Conservation (phyloP, 1,284 basidiomycete genomes). For the Puccinia hordei region DNA sequence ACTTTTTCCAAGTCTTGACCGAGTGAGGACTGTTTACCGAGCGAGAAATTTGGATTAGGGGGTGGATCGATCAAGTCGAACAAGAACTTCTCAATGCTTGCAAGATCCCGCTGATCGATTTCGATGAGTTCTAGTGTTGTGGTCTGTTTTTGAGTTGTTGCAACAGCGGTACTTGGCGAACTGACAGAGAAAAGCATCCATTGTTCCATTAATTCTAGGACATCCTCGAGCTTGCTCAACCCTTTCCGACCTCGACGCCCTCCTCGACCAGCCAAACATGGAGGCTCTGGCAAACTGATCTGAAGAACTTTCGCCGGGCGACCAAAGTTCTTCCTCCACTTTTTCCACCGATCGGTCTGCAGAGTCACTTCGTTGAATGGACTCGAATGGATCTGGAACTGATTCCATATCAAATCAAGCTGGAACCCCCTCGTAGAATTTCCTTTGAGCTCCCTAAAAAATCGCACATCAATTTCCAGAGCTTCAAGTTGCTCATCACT, state of each 20-base stretch:
- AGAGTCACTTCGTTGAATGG: constrained; percentile 26
- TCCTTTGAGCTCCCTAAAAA: constrained; percentile 34
- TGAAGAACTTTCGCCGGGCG: constrained; percentile 23
- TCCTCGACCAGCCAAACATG: background rate
- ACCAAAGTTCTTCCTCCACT: constrained; percentile 41
- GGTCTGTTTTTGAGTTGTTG: background rate
- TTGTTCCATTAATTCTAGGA: constrained; percentile 32
- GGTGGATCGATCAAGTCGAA: constrained; percentile 18
- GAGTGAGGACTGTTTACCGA: background rate
- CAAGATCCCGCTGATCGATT: constrained; percentile 20
- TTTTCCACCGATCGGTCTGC: constrained; percentile 30
- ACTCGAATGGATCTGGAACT: constrained; percentile 26
- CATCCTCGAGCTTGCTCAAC: constrained; percentile 31
- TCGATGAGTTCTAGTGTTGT: background rate
- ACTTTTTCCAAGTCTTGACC: constrained; percentile 49
- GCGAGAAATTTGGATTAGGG: background rate
- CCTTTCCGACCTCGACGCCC: constrained; percentile 2
- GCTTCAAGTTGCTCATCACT: constrained; percentile 44
- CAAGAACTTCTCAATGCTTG: constrained; percentile 30
- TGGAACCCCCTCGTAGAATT: constrained; percentile 21
- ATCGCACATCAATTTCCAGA: constrained; percentile 25
- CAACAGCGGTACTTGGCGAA: background rate
- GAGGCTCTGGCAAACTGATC: constrained; percentile 13
- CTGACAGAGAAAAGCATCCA: background rate
- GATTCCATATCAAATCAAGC: constrained; percentile 41